Conservation (phyloP, 176 grass and related monocot species). For the Saccharum spontaneum region DNA sequence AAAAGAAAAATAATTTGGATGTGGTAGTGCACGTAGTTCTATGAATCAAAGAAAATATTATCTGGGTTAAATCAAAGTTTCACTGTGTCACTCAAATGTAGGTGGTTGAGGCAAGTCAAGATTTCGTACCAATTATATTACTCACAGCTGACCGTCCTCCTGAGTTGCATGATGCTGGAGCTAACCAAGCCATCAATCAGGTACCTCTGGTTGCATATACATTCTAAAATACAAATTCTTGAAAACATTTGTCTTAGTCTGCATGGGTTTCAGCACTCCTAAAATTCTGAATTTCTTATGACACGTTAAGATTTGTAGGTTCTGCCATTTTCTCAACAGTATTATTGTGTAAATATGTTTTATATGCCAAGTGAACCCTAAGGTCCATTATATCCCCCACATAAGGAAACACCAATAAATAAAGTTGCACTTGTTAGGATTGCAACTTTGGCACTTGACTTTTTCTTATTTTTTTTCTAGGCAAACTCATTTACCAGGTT, state of each 20-base stretch:
- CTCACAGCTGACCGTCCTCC: conserved; percentile 94
- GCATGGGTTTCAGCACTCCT: background rate
- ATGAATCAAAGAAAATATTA: conserved; percentile 2
- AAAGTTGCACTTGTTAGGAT: conserved; percentile 1
- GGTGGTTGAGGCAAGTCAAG: conserved; percentile 93
- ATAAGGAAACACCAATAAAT: background rate
- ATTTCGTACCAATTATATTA: conserved; percentile 83
- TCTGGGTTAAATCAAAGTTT: conserved; percentile 31
- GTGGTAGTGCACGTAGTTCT: background rate
- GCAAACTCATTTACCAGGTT: conserved; percentile 18
- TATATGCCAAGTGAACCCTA: background rate
- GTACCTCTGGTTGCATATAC: conserved; percentile 29
- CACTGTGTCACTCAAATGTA: conserved; percentile 33
- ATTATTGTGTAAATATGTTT: conserved; percentile 21
- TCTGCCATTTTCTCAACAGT: conserved; percentile 11
- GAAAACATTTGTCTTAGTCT: background rate
- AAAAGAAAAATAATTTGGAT: conserved; percentile 19
- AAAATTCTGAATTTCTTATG: conserved; percentile 1
- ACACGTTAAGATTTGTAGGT: background rate
- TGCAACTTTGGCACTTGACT: background rate
- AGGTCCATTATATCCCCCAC: background rate
- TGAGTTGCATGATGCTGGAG: conserved; percentile 87
- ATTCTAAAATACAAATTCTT: conserved; percentile 38
- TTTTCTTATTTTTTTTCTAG: background rate
- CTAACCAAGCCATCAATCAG: conserved; percentile 96